These are phyloP conservation scores for Penicillium palitans DNA, from an alignment of 2,329 filamentous ascomycete genomes.

Conservation along the genomic window DNA sequence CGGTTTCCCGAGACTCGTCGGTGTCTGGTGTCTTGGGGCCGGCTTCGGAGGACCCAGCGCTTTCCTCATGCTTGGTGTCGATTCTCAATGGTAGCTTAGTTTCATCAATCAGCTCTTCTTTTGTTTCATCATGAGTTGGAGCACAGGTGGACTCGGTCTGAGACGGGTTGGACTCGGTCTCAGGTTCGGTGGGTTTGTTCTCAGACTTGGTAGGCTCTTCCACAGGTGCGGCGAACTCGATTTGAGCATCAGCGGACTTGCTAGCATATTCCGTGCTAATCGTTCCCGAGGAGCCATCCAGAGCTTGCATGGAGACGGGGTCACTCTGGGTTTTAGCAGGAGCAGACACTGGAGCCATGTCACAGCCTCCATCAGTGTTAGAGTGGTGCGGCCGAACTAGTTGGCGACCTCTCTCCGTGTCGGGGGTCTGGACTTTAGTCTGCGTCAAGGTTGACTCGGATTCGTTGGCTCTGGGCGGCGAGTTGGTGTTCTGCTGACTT, in stretches of 20 bases:
- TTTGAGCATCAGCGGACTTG: neutral
- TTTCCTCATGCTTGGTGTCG: neutral
- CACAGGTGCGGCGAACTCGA: neutral
- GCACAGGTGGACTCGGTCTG: neutral
- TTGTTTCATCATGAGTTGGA: neutral
- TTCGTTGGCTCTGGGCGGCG: neutral
- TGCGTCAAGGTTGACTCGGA: neutral
- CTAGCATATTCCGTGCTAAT: neutral
- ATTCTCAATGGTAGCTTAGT: neutral
- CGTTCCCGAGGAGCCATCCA: neutral
- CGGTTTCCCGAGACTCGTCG: neutral
- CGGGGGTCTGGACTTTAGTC: neutral
- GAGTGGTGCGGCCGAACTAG: neutral
- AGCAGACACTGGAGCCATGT: neutral
- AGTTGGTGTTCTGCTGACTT: neutral
- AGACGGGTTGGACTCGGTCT: neutral
- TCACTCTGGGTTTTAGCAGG: neutral
- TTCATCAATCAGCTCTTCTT: neutral
- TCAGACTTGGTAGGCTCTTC: neutral
- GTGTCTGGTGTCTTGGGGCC: slow-evolving; percentile 4
- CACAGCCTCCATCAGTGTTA: slow-evolving; percentile 4
- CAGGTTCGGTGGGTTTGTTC: neutral
- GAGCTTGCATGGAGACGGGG: neutral
- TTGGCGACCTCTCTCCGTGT: slow-evolving; percentile 4
- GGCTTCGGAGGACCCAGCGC: neutral